phyloP scores from a whole-genome alignment of 2,329 filamentous ascomycete genomes.

The Paraconiothyrium brasiliense region DNA sequence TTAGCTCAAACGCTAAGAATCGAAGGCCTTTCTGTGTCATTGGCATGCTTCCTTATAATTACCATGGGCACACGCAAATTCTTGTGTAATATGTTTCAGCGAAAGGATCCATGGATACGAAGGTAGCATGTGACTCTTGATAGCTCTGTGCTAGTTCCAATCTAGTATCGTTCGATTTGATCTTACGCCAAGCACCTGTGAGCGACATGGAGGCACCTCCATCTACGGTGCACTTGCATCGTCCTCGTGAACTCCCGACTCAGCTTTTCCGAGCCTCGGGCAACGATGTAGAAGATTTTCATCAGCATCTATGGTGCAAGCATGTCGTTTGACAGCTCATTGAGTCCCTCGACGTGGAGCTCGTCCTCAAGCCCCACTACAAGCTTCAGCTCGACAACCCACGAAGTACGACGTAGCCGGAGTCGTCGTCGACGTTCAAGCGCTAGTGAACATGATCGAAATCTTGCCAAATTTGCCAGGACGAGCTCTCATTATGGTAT shows the following conservation, averaged over 20 bases:
- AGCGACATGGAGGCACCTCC: neutral
- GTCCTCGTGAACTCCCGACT: neutral
- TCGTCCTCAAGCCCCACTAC: neutral
- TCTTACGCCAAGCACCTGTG: neutral
- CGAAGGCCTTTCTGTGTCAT: too few species aligned
- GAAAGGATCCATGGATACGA: too few species aligned
- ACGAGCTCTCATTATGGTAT: neutral
- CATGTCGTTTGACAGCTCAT: neutral
- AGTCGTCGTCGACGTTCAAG: conserved; percentile 1
- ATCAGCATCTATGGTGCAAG: neutral
- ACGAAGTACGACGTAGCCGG: neutral
- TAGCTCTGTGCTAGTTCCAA: neutral
- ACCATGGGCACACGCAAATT: too few species aligned
- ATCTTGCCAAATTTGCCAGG: neutral
- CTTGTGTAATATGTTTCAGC: too few species aligned
- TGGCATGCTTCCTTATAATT: too few species aligned
- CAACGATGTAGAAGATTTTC: neutral
- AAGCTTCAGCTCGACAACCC: neutral
- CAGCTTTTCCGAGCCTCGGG: neutral
- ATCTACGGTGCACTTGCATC: neutral
- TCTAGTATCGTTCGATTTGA: neutral
- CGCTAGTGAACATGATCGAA: neutral
- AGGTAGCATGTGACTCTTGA: too few species aligned
- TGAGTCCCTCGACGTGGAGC: neutral
- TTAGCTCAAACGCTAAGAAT: too few species aligned